Conservation (phyloP, 2,329 filamentous ascomycete species). For the Penicillium concentricum region DNA sequence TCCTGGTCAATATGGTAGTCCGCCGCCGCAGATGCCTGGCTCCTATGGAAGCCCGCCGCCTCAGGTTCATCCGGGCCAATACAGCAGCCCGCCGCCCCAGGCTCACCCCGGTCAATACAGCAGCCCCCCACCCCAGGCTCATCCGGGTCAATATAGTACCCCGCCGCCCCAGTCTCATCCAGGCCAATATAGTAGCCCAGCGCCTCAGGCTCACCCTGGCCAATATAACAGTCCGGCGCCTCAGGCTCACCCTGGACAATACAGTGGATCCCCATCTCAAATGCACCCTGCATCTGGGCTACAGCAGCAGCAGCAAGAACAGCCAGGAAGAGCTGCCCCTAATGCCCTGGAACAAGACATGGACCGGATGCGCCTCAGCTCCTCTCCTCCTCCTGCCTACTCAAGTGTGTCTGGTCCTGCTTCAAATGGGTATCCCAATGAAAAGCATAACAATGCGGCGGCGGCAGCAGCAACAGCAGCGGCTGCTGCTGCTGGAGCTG, state of each 20-base stretch:
- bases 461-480: conserved; percentile 13
- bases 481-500: conserved; percentile 10
- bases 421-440: conserved; percentile 66
- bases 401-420: conserved; percentile 65
- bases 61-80: conserved; percentile 22
- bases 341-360: conserved; percentile 85
- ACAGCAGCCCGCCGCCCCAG: not conserved
- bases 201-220: conserved; percentile 16
- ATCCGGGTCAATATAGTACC: conserved; percentile 5
- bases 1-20: conserved; percentile 29
- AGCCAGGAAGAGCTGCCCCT: conserved; percentile 50
- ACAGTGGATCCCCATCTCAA: conserved; percentile 28
- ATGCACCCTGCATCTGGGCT: conserved; percentile 24
- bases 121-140: conserved; percentile 39
- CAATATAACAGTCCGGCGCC: not conserved
- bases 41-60: conserved; percentile 8
- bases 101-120: conserved; percentile 22
- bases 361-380: conserved; percentile 73
- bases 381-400: conserved; percentile 92
- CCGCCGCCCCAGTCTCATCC: conserved; percentile 23
- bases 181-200: not conserved
- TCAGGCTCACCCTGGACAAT: not conserved
- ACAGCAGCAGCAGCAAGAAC: conserved; percentile 22
- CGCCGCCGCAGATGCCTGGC: conserved; percentile 33
- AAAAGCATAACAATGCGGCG: conserved; percentile 64